Conservation (phyloP, 2,329 filamentous ascomycete species). For the Colletotrichum costaricense region DNA sequence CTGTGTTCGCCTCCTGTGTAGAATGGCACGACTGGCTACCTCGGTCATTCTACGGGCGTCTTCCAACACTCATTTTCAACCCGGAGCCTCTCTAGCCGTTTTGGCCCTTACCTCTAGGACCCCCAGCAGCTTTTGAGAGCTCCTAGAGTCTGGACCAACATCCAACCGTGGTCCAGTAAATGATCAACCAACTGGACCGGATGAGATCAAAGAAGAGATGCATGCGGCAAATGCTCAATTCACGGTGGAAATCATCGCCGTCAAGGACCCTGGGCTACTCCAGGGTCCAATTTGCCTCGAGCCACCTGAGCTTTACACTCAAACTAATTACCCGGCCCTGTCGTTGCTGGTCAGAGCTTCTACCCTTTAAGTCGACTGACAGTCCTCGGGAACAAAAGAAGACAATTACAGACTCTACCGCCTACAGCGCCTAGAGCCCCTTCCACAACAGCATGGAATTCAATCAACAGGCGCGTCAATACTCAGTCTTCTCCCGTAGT, state of each 20-base stretch:
- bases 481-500: background rate
- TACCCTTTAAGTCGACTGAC: background rate
- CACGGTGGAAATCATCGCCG: slow-evolving; percentile 5
- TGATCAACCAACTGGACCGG: background rate
- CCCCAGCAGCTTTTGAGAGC: slow-evolving; percentile 1
- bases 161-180: slow-evolving; percentile 11
- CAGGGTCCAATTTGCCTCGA: slow-evolving; percentile 15
- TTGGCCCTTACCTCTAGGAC: background rate
- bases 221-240: slow-evolving; percentile 6
- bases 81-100: background rate
- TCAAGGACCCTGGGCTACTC: background rate
- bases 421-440: background rate
- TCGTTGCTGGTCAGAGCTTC: slow-evolving; percentile 11
- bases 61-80: slow-evolving; percentile 9
- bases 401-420: background rate
- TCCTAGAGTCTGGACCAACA: slow-evolving; percentile 3
- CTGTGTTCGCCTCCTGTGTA: background rate
- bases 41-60: slow-evolving; percentile 11
- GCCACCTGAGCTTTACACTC: slow-evolving; percentile 21
- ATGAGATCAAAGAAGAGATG: background rate
- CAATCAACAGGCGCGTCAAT: background rate
- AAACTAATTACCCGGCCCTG: slow-evolving; percentile 25
- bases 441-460: background rate
- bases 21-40: slow-evolving; percentile 2
- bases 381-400: background rate